A percentile compares a stretch with the other conserved stretches of the same genome.
Evolutionary conservation across 768 basidiomycete species (phyloP).

Genomic region (Inosperma sp.): DNA sequence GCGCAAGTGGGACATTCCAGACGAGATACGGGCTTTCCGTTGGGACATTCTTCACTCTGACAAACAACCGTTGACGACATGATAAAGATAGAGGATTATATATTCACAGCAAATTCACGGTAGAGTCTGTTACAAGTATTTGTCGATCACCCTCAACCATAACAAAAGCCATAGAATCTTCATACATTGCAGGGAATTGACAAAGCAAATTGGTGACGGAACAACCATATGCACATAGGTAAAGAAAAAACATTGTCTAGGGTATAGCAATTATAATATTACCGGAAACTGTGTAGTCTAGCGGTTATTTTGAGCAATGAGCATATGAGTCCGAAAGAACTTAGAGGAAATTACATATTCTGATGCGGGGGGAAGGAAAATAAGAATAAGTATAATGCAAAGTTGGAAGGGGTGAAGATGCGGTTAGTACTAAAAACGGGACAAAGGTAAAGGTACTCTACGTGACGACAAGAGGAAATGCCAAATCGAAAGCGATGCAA

Average conservation of each 20-base stretch:
- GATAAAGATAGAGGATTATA: conserved; percentile 12
- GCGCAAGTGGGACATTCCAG: conserved; percentile 93
- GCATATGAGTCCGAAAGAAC: too few species aligned
- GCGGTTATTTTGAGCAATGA: too few species aligned
- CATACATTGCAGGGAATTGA: too few species aligned
- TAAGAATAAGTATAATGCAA: conserved; percentile 19
- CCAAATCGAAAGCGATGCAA: conserved; percentile 7
- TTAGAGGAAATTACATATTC: conserved; percentile 9
- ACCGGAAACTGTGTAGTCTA: too few species aligned
- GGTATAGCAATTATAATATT: too few species aligned
- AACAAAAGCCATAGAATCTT: too few species aligned
- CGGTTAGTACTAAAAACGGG: conserved; percentile 3
- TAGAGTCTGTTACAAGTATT: not conserved
- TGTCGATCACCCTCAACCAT: too few species aligned
- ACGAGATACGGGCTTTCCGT: conserved; percentile 78
- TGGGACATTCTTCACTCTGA: conserved; percentile 67
- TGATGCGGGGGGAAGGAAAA: conserved; percentile 9
- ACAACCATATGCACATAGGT: too few species aligned
- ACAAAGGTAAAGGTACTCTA: conserved; percentile 4
- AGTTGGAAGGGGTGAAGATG: conserved; percentile 9
- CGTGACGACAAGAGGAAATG: conserved; percentile 1
- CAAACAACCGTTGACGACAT: conserved; percentile 40
- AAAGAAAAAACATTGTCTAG: too few species aligned
- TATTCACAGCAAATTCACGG: too few species aligned
- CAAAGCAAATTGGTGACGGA: too few species aligned